Evolutionary conservation across 2,329 filamentous ascomycete genomes (phyloP), one percentile per base, ranked within the genome.

Genomic region (Microascus cirrosus): DNA sequence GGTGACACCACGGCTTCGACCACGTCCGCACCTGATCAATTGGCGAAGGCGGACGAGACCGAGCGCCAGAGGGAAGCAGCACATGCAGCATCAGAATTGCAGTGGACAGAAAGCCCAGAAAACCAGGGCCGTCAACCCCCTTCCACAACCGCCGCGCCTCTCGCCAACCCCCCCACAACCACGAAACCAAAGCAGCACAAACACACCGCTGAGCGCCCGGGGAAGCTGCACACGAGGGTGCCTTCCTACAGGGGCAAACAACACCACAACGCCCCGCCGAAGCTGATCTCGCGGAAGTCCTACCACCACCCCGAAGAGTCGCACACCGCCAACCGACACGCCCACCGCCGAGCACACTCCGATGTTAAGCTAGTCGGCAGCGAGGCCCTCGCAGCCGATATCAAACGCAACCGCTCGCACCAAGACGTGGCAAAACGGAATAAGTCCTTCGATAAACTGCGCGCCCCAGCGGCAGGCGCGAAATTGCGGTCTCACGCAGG

Each of bases 321-420:
- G 63, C 69, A 34, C 65, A 71, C 56, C 69, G 66, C 63, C 69
- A 68, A 61, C 68, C 64, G 61, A 67, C 55, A 60, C 69, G 48
- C 61, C 63, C 61, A 65, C 55, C 63, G 63, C n/a, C 61, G 63
- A 51, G 60, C 60, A 10, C 63, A 63, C 20, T 65, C 63, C 51
- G 63, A 59, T 58, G 57, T 53, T 39, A 57, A 42, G 53, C 58
- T 56, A 59, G 78, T 76, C 57, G 76, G 79, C 64, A 69, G 75
- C 51, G 67, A 70, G 24, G 74, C 77, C 3, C 45, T 11, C 20
- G 65, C 72, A 3, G 66, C 71, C 56, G 75, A 74, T 59, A 70
- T 81, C 42, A 77, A 82, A 71, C 80, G 81, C 67, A 84, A 84
- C 67, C 77, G 77, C 54, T 85, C 82, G 25, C 76, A 81, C 62